Evolutionary conservation across 208 protist genomes (phyloP).

Genomic region (Wallacemonas collosoma): DNA sequence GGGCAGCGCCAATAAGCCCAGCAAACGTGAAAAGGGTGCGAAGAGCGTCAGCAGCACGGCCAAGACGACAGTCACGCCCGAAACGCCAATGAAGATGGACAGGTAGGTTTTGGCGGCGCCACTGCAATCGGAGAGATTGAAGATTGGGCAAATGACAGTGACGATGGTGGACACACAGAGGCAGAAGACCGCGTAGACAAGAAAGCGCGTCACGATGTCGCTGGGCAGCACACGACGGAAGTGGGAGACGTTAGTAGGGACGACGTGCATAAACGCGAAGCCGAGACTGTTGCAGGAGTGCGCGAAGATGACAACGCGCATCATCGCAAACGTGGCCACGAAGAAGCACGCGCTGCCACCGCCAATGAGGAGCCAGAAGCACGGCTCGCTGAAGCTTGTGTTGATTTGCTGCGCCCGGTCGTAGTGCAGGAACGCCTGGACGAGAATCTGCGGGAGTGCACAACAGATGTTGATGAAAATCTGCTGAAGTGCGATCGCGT

Average conservation of each 20-base stretch:
- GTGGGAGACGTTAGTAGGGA: conserved; percentile 6
- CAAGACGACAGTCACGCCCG: conserved; percentile 28
- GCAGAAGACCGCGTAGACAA: conserved; percentile 22
- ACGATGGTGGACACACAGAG: conserved; percentile 21
- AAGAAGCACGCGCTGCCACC: conserved; percentile 39
- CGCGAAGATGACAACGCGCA: conserved; percentile 50
- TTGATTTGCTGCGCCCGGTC: conserved; percentile 4
- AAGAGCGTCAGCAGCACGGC: conserved; percentile 37
- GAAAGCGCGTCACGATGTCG: conserved; percentile 26
- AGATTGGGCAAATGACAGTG: conserved; percentile 37
- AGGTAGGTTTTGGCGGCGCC: conserved; percentile 28
- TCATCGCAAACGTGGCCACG: conserved; percentile 60
- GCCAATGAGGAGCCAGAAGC: conserved; percentile 50
- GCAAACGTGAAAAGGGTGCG: conserved; percentile 28
- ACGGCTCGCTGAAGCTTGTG: conserved; percentile 25
- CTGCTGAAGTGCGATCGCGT: conserved; percentile 60
- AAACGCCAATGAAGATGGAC: conserved; percentile 37
- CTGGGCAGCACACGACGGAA: conserved; percentile 21
- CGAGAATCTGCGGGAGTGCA: conserved; percentile 66
- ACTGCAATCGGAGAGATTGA: conserved; percentile 38
- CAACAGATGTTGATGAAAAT: conserved; percentile 61
- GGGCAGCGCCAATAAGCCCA: conserved; percentile 38
- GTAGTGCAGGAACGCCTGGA: conserved; percentile 66
- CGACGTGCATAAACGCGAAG: conserved; percentile 57
- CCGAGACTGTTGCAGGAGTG: conserved; percentile 76